Evolutionary conservation across 176 grass and related monocot species (phyloP).

Genomic region (Zoysia pacifica): DNA sequence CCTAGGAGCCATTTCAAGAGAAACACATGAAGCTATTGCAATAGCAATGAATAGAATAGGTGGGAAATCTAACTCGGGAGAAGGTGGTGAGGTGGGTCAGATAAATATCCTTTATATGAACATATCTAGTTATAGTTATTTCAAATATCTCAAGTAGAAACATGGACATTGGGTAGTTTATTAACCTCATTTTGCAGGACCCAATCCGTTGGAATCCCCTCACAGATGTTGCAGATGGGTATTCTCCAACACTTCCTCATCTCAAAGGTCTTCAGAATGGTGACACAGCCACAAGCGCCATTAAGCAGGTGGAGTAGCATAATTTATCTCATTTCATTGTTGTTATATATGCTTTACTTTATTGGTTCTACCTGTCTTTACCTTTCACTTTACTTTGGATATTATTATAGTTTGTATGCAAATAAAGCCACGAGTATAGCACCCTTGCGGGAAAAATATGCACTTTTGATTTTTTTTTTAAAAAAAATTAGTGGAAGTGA

Average conservation of each 20-base stretch:
- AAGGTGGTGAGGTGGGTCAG: conserved; percentile 96
- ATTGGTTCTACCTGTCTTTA: not conserved
- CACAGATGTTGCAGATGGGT: conserved; percentile 94
- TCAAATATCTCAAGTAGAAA: conserved; percentile 23
- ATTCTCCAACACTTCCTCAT: conserved; percentile 99
- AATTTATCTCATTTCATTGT: not conserved
- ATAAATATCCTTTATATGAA: conserved; percentile 26
- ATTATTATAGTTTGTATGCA: conserved; percentile 13
- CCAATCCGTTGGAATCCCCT: conserved; percentile 98
- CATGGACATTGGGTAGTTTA: conserved; percentile 32
- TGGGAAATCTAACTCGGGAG: conserved; percentile 98
- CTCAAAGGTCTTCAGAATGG: conserved; percentile 99
- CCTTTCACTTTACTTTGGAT: conserved; percentile 26
- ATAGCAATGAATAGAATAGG: conserved; percentile 99
- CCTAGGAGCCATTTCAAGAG: conserved; percentile 98
- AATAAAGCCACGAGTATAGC: not conserved
- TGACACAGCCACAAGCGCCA: conserved; percentile 98
- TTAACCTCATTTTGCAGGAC: conserved; percentile 62
- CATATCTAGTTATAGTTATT: conserved; percentile 26
- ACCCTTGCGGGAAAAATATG: no score
- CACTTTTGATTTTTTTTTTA: not conserved
- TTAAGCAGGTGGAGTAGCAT: conserved; percentile 79
- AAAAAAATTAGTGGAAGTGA: conserved; percentile 14
- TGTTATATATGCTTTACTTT: conserved; percentile 4
- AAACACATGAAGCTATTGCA: conserved; percentile 99